Conservation (phyloP, 495 filamentous ascomycete genomes). For the Umbilicaria muhlenbergii region DNA sequence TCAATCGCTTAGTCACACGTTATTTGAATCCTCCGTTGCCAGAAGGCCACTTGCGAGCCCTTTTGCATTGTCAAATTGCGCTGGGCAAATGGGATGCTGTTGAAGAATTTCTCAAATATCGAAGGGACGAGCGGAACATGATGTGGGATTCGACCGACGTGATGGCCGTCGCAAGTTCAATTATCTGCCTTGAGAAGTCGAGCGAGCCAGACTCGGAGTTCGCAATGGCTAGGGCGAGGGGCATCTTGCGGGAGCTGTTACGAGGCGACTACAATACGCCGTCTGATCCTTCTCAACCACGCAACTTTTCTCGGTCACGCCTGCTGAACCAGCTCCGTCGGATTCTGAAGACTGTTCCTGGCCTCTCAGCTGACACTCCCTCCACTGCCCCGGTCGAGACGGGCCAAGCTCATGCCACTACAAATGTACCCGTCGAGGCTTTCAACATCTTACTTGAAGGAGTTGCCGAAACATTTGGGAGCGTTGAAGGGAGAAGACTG, state of each 20-base stretch:
- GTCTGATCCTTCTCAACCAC: constrained; percentile 8
- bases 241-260: constrained; percentile 5
- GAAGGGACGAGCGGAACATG: constrained; percentile 23
- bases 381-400: constrained; percentile 8
- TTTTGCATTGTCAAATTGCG: constrained; percentile 33
- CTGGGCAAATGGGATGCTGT: constrained; percentile 32
- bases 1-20: constrained; percentile 24
- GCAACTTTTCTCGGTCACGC: constrained; percentile 6
- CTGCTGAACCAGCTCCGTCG: constrained; percentile 17
- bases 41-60: constrained; percentile 28
- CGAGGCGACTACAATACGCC: constrained; percentile 17
- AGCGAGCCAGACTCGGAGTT: constrained; percentile 1
- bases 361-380: constrained; percentile 1
- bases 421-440: constrained; percentile 12
- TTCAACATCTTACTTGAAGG: constrained; percentile 35
- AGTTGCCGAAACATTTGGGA: constrained; percentile 31
- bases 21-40: constrained; percentile 24
- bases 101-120: constrained; percentile 24
- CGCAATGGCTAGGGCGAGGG: constrained; percentile 14
- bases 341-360: constrained; percentile 7
- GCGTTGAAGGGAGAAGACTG: constrained; percentile 22
- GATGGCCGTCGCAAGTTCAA: constrained; percentile 23
- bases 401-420: constrained; percentile 8
- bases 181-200: constrained; percentile 23
- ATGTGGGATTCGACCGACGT: constrained; percentile 35